Evolutionary conservation across 768 basidiomycete genomes (phyloP), one percentile per base, ranked within the genome.

Genomic region (Gloeophyllum trabeum): DNA sequence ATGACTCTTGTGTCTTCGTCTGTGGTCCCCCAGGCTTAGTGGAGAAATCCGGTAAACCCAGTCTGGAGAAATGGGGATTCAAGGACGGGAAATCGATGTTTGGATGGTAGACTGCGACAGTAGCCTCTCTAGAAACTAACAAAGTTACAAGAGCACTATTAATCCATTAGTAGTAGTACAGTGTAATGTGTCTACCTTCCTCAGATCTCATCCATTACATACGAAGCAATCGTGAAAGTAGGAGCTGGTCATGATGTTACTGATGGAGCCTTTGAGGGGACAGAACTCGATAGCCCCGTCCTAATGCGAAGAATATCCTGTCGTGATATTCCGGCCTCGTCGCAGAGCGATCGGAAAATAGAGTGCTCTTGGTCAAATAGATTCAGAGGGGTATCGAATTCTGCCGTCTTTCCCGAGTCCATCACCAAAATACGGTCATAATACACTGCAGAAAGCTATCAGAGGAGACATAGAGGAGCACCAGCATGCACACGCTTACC

Each of bases 341-440:
- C 65, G 52, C 83, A 86, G 20, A 84, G 69, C 3, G 74, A 72
- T 16, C 80, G 66, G 66, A 85, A 85, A 40, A 84, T 76, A 2
- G 80, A 83, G 42, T 67, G 65, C 39, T 69, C 61, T 44, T 66
- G 68, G 53, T 79, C 73, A 50, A 75, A 76, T 3, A 87, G 70
- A 46, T 67, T 70, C 32, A 81, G 64, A 3, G 85, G 83, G 2
- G 79, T 79, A 58, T 85, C 84, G 52, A 75, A 84, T 57, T 87
- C 84, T 6, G 75, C 78, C 3, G 85, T 73, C 24, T 61, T 51
- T 3, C 86, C 84, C 21, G 66, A 54, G 49, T 81, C 76, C 78
- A 89, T 81, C 35, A 86, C 82, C 14, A 88, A 60, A 18, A 86
- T 68, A 18, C 75, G 68, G 51, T 84, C 79, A 48, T 79, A 83